phyloP scores from a whole-genome alignment of 495 filamentous ascomycete genomes.

The Pyrenula massariospora region DNA sequence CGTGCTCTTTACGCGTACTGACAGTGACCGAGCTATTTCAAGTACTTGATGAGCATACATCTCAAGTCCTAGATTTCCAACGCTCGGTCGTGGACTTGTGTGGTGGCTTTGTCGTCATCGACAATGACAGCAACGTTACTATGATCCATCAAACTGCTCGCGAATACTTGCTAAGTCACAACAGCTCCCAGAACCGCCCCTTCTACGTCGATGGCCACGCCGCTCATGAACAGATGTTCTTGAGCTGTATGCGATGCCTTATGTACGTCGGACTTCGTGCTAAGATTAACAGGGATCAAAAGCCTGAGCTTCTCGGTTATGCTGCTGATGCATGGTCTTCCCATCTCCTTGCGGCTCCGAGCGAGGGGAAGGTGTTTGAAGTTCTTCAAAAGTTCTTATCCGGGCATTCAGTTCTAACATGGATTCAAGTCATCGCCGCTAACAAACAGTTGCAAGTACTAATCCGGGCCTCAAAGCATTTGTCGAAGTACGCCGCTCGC shows the following conservation, averaged over 20 bases:
- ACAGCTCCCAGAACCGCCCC: slow-evolving; percentile 2
- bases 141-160: slow-evolving; percentile 31
- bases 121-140: slow-evolving; percentile 18
- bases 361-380: background rate
- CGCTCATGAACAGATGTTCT: slow-evolving; percentile 10
- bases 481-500: slow-evolving; percentile 3
- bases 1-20: slow-evolving; percentile 17
- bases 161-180: slow-evolving; percentile 18
- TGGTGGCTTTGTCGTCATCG: slow-evolving; percentile 25
- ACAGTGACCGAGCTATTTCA: slow-evolving; percentile 18
- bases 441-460: slow-evolving; percentile 5
- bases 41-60: slow-evolving; percentile 10
- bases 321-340: slow-evolving; percentile 16
- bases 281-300: slow-evolving; percentile 4
- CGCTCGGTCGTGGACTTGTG: slow-evolving; percentile 21
- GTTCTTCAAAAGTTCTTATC: slow-evolving; percentile 8
- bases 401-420: slow-evolving; percentile 9
- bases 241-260: slow-evolving; percentile 11
- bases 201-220: slow-evolving; percentile 6
- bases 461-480: slow-evolving; percentile 4
- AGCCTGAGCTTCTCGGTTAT: slow-evolving; percentile 11
- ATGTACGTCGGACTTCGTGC: slow-evolving; percentile 8
- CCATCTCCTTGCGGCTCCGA: slow-evolving; percentile 13
- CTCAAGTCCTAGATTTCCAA: slow-evolving; percentile 18
- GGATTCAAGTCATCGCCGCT: slow-evolving; percentile 12